A percentile compares a stretch with the other conserved stretches of the same genome.
Conservation (phyloP, 495 filamentous ascomycete species). For the Hypoxylon lenormandii region DNA sequence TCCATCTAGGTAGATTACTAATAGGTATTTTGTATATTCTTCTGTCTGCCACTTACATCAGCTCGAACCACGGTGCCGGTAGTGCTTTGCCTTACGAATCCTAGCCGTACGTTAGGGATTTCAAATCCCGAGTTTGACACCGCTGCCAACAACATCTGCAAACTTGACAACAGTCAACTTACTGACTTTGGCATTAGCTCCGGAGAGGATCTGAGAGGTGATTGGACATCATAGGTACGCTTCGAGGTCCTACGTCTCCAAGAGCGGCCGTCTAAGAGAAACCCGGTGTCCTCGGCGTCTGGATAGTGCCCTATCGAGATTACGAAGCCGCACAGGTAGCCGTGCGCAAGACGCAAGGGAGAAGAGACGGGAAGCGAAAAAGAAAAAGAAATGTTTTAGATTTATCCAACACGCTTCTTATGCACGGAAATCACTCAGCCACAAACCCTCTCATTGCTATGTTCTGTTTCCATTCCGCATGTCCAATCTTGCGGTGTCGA, state of each 20-base stretch:
- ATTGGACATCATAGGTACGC: background rate
- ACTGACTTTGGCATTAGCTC: too few species aligned
- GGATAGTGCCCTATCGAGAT: constrained; percentile 20
- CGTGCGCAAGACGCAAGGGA: constrained; percentile 24
- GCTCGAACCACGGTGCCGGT: too few species aligned
- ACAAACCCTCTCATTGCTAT: constrained; percentile 8
- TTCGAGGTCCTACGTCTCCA: too few species aligned
- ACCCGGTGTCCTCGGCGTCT: constrained; percentile 6
- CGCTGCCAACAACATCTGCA: background rate
- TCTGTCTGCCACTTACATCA: too few species aligned
- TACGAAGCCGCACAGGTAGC: constrained; percentile 16
- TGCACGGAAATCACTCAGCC: too few species aligned
- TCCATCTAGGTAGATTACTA: too few species aligned
- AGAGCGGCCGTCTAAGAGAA: background rate
- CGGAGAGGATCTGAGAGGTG: background rate
- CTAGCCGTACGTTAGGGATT: too few species aligned
- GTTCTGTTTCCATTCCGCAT: constrained; percentile 19
- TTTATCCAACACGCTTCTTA: background rate
- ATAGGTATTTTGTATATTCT: too few species aligned
- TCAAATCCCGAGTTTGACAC: too few species aligned
- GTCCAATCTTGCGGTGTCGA: constrained; percentile 32
- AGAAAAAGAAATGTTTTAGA: constrained; percentile 7
- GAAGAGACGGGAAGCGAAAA: background rate
- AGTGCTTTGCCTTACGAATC: too few species aligned
- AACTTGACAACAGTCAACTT: background rate